Conservation (phyloP, 495 filamentous ascomycete genomes). For the Amphirosellinia nigrospora region DNA sequence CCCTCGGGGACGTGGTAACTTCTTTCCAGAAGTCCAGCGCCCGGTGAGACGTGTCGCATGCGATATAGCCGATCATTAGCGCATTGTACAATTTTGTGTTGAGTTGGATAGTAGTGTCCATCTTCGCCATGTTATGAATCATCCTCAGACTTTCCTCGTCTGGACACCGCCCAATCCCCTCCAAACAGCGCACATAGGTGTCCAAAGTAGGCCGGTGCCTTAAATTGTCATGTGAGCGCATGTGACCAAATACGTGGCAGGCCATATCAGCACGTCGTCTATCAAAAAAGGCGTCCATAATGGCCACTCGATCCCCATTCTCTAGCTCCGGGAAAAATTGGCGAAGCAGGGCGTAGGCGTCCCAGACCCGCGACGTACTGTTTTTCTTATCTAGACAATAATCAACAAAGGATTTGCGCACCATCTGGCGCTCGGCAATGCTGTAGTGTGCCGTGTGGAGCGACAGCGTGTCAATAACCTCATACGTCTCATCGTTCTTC, state of each 20-base stretch:
- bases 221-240: slow-evolving; percentile 69
- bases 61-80: slow-evolving; percentile 83
- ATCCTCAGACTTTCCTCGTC: slow-evolving; percentile 71
- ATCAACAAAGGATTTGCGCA: slow-evolving; percentile 67
- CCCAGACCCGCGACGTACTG: slow-evolving; percentile 72
- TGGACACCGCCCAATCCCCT: slow-evolving; percentile 69
- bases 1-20: slow-evolving; percentile 79
- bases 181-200: slow-evolving; percentile 77
- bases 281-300: slow-evolving; percentile 86
- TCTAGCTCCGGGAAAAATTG: slow-evolving; percentile 79
- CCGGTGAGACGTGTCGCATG: slow-evolving; percentile 64
- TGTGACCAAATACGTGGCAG: slow-evolving; percentile 83
- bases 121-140: slow-evolving; percentile 90
- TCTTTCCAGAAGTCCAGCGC: slow-evolving; percentile 82
- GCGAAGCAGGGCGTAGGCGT: slow-evolving; percentile 77
- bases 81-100: slow-evolving; percentile 78
- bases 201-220: slow-evolving; percentile 67
- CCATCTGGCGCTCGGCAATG: slow-evolving; percentile 63
- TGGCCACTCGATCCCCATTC: slow-evolving; percentile 62
- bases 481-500: slow-evolving; percentile 70
- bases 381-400: slow-evolving; percentile 68
- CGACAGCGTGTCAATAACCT: slow-evolving; percentile 78
- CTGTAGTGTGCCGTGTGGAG: slow-evolving; percentile 68
- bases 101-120: slow-evolving; percentile 78
- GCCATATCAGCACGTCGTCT: slow-evolving; percentile 82